Base-by-base conservation (phyloP, 1,284 basidiomycete species). In the Laetiporus sulphureus region DNA sequence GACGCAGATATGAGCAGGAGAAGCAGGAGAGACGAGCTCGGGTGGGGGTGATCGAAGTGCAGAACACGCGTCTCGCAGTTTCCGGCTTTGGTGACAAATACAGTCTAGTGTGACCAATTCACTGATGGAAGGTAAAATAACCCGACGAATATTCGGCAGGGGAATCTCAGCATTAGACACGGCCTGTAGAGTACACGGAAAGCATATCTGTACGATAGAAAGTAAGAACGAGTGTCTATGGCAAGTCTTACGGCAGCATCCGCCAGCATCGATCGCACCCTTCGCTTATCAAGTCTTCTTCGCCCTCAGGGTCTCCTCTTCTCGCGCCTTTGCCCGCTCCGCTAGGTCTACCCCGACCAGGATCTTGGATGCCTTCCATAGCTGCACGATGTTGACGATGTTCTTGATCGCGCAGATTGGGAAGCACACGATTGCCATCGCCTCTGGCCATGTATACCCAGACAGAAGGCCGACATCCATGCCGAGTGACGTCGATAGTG, bases 311-410 rank as follows among this genome's bases (percentile, higher is more conserved):
- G 36, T 33, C 52, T 61, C 60, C 45, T 67, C 77, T 49, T 77
- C 72, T 44, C 86, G 67, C 23, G 76, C 83, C 48, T 76, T 74
- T 40, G 81, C 81, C 53, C 91, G 70, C 63, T 93, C 90, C 33
- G 84, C 85, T 38, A 94, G 66, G 59, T 94, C 91, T 10, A 94
- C 85, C 4, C 91, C 91, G 18, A 93, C 91, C 12, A 94, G 74
- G 53, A 95, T 88, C 71, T 98, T 98, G 13, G 89, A 89, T 20
- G 95, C 95, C 64, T 99, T 99, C 94, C 94, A 98, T 52, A 98
- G 83, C 64, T 99, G 96, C 5, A 99, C 93, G 33, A 88, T 66
- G 63, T 97, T 98, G 70, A 99, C 91, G 47, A 95, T 58, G 63
- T 99, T 97, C 73, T 99, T 99, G 48, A 74, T 64, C 8, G 80